Conservation (phyloP, 495 filamentous ascomycete genomes). For the Penicillium riverlandense region DNA sequence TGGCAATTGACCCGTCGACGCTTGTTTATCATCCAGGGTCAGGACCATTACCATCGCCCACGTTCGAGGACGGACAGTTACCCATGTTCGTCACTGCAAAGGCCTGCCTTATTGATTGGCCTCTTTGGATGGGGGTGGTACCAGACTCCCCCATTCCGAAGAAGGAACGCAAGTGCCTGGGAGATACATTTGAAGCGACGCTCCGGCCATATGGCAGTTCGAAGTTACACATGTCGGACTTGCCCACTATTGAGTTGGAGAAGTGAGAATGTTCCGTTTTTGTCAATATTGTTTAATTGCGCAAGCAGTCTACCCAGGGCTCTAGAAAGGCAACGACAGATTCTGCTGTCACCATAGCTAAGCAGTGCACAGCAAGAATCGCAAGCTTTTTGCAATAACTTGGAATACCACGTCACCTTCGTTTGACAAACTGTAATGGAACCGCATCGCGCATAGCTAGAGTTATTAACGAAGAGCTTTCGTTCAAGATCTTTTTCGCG, state of each 20-base stretch:
- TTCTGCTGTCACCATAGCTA: too few relatives aligned
- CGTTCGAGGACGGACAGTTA: constrained; percentile 42
- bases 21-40: constrained; percentile 7
- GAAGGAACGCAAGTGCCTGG: constrained; percentile 30
- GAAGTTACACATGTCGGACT: constrained; percentile 53
- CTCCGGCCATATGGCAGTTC: constrained; percentile 50
- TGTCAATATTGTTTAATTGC: too few relatives aligned
- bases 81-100: constrained; percentile 39
- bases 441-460: neutral
- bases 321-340: too few relatives aligned
- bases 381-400: too few relatives aligned
- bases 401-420: too few relatives aligned
- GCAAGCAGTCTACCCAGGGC: too few relatives aligned
- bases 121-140: constrained; percentile 34
- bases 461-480: neutral
- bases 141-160: constrained; percentile 32
- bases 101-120: constrained; percentile 51
- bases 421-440: neutral
- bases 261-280: too few relatives aligned
- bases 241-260: constrained; percentile 27
- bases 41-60: constrained; percentile 30
- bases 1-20: constrained; percentile 16
- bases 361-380: too few relatives aligned
- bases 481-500: neutral
- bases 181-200: constrained; percentile 30